phyloP scores from a whole-genome alignment of 1,284 basidiomycete species.

The Boletellus deceptivus region DNA sequence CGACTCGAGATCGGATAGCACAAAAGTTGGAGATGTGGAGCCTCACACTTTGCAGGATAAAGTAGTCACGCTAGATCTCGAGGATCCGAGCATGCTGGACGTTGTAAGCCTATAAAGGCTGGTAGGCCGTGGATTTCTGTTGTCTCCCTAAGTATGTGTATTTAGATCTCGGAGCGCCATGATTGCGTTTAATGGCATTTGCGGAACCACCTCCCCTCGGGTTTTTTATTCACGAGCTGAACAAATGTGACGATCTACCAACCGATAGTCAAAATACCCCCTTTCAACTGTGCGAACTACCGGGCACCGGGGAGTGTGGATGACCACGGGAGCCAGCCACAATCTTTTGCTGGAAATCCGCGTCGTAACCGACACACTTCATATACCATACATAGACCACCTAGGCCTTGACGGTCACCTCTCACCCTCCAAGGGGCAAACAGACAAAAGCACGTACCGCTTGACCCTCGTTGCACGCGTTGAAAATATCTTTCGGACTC shows the following conservation, averaged over 20 bases:
- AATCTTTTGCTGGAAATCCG: slow-evolving; percentile 13
- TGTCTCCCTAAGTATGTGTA: slow-evolving; percentile 23
- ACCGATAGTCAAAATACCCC: too few relatives aligned
- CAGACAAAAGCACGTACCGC: neutral
- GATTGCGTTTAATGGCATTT: slow-evolving; percentile 7
- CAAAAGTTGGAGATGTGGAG: slow-evolving; percentile 24
- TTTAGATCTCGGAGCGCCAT: slow-evolving; percentile 15
- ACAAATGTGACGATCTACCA: too few relatives aligned
- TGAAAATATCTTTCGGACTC: slow-evolving; percentile 5
- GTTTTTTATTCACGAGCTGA: too few relatives aligned
- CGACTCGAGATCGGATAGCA: slow-evolving; percentile 29
- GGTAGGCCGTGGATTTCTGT: neutral
- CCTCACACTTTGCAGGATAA: slow-evolving; percentile 30
- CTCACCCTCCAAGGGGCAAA: neutral
- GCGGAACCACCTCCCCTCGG: too few relatives aligned
- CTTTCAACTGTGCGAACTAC: too few relatives aligned
- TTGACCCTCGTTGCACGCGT: slow-evolving; percentile 2
- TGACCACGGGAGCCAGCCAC: neutral
- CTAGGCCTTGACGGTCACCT: neutral
- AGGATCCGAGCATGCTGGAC: slow-evolving; percentile 20
- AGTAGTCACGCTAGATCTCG: slow-evolving; percentile 26
- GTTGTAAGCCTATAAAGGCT: slow-evolving; percentile 17
- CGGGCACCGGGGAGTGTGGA: too few relatives aligned
- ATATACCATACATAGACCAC: slow-evolving; percentile 7
- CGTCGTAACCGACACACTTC: slow-evolving; percentile 14